These are phyloP conservation scores for Fusarium devonianum DNA, from an alignment of 2,329 filamentous ascomycete genomes.

Conservation along the genomic window DNA sequence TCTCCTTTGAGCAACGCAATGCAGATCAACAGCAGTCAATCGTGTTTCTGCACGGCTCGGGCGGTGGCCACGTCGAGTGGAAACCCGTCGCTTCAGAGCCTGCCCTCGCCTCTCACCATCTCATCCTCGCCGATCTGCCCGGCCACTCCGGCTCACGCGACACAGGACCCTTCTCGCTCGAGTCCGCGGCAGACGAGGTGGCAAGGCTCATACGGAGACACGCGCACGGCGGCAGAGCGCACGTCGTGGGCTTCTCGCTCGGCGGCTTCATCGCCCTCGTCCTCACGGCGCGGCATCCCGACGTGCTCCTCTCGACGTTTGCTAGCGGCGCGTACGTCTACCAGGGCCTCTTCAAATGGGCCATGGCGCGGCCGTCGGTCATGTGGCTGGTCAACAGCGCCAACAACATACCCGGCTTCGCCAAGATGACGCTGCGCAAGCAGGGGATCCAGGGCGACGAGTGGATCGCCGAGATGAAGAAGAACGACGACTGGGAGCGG, in stretches of 20 bases:
- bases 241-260: slow-evolving; percentile 52
- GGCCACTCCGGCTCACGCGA: slow-evolving; percentile 21
- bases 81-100: slow-evolving; percentile 4
- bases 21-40: background rate
- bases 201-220: slow-evolving; percentile 44
- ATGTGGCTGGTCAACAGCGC: slow-evolving; percentile 7
- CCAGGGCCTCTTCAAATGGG: slow-evolving; percentile 18
- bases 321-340: slow-evolving; percentile 15
- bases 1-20: slow-evolving; percentile 5
- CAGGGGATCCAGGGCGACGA: slow-evolving; percentile 27
- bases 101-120: slow-evolving; percentile 6
- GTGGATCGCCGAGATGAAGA: slow-evolving; percentile 7
- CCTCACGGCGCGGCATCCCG: slow-evolving; percentile 4
- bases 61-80: slow-evolving; percentile 19
- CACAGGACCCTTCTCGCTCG: background rate
- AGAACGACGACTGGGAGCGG: slow-evolving; percentile 17
- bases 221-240: slow-evolving; percentile 46
- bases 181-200: slow-evolving; percentile 29
- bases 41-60: slow-evolving; percentile 9
- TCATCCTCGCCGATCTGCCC: slow-evolving; percentile 20
- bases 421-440: background rate
- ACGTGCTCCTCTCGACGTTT: slow-evolving; percentile 10
- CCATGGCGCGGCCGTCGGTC: slow-evolving; percentile 6
- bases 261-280: slow-evolving; percentile 14
- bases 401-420: slow-evolving; percentile 5